Percentiles rank a stretch among this genome's conserved stretches.
These are phyloP conservation scores for Waltergamsia citrina DNA, from an alignment of 2,329 filamentous ascomycete species.

Conservation along the genomic window DNA sequence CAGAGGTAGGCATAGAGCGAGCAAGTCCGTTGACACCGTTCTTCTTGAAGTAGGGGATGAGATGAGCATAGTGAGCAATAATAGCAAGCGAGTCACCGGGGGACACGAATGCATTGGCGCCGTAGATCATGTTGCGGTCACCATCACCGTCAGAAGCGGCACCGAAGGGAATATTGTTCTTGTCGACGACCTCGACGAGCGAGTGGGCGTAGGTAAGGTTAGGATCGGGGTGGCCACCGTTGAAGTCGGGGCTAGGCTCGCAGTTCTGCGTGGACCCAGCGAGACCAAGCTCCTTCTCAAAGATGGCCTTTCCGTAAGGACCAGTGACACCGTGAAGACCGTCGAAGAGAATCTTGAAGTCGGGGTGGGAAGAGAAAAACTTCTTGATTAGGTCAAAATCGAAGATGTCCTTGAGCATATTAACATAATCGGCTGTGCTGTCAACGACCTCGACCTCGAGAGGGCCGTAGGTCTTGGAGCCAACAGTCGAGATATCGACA, in stretches of 20 bases:
- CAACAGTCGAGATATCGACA: slow-evolving; percentile 74
- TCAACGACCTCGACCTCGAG: slow-evolving; percentile 95
- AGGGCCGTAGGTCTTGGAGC: slow-evolving; percentile 71
- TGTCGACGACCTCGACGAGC: slow-evolving; percentile 87
- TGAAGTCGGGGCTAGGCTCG: slow-evolving; percentile 86
- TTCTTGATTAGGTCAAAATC: slow-evolving; percentile 93
- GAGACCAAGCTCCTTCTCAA: slow-evolving; percentile 85
- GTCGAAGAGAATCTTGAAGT: slow-evolving; percentile 97
- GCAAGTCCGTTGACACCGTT: slow-evolving; percentile 93
- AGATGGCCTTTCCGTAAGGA: slow-evolving; percentile 89
- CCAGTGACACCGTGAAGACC: slow-evolving; percentile 91
- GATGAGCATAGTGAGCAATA: slow-evolving; percentile 90
- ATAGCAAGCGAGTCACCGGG: slow-evolving; percentile 96
- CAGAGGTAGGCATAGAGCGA: slow-evolving; percentile 94
- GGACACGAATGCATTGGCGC: slow-evolving; percentile 90
- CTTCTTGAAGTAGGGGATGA: slow-evolving; percentile 98
- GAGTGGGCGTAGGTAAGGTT: slow-evolving; percentile 96
- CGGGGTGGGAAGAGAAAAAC: slow-evolving; percentile 76
- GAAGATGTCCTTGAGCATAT: slow-evolving; percentile 97
- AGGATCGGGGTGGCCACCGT: slow-evolving; percentile 92
- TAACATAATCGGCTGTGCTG: slow-evolving; percentile 82
- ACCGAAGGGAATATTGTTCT: slow-evolving; percentile 86
- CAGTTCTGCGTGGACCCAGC: slow-evolving; percentile 79
- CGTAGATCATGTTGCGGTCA: slow-evolving; percentile 99
- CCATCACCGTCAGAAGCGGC: slow-evolving; percentile 95